Evolutionary conservation across 2,329 filamentous ascomycete species (phyloP).

Genomic region (Pestalotiopsis sp.): DNA sequence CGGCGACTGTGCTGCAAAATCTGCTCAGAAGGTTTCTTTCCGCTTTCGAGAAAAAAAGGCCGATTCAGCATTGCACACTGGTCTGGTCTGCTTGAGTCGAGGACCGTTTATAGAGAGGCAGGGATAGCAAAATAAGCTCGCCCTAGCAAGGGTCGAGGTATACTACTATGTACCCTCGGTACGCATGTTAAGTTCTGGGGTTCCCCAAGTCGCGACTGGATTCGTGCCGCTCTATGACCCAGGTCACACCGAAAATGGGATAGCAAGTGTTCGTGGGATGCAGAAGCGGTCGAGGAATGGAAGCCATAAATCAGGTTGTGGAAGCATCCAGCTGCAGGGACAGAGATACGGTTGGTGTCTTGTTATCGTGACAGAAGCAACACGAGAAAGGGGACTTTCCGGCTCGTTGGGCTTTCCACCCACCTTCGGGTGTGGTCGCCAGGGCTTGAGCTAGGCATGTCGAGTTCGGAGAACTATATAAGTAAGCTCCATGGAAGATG

Average conservation of each 20-base stretch:
- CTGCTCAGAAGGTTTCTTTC: background rate
- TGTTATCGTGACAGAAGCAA: background rate
- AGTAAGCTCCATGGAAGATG: background rate
- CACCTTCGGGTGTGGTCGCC: background rate
- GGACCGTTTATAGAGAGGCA: background rate
- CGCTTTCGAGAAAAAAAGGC: background rate
- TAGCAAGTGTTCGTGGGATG: background rate
- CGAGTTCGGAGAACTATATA: background rate
- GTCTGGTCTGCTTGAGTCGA: background rate
- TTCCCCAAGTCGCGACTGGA: background rate
- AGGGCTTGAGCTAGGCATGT: background rate
- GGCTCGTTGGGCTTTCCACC: background rate
- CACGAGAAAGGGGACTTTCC: background rate
- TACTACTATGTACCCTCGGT: background rate
- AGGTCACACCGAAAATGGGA: background rate
- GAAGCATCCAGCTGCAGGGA: background rate
- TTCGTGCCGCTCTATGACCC: background rate
- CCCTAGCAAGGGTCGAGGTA: background rate
- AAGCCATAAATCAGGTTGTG: background rate
- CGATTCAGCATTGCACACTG: background rate
- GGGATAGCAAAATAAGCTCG: background rate
- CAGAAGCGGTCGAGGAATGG: background rate
- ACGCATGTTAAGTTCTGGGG: background rate
- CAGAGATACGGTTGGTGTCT: background rate
- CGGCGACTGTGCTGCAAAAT: background rate